A percentile compares a stretch with the other conserved stretches of the same genome.
Conservation (phyloP, 2,329 filamentous ascomycete species). For the Neopestalotiopsis sp. region DNA sequence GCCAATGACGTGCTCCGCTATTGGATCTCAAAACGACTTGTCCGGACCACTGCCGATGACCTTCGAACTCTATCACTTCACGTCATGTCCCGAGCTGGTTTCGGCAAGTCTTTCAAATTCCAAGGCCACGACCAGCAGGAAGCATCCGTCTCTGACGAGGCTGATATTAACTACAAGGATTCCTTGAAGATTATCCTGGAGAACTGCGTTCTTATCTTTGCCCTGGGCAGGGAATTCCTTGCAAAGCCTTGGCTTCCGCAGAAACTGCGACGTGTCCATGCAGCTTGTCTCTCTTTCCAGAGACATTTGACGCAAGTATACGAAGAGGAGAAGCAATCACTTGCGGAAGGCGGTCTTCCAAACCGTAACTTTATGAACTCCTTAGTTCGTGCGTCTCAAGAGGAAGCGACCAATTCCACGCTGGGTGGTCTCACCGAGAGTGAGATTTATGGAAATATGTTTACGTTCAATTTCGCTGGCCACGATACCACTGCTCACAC, state of each 20-base stretch:
- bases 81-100: conserved; percentile 33
- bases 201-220: conserved; percentile 31
- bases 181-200: conserved; percentile 34
- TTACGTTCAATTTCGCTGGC: conserved; percentile 36
- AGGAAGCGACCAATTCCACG: conserved; percentile 25
- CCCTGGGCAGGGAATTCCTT: conserved; percentile 21
- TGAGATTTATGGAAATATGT: conserved; percentile 32
- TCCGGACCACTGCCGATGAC: conserved; percentile 31
- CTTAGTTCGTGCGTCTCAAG: conserved; percentile 18
- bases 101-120: conserved; percentile 32
- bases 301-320: conserved; percentile 36
- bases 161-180: conserved; percentile 27
- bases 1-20: conserved; percentile 36
- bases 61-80: conserved; percentile 34
- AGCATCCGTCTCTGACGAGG: conserved; percentile 24
- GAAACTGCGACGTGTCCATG: conserved; percentile 25
- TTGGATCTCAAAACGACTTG: conserved; percentile 29
- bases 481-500: conserved; percentile 35
- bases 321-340: conserved; percentile 35
- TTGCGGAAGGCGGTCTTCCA: conserved; percentile 12
- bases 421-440: conserved; percentile 20
- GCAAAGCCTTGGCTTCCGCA: conserved; percentile 28
- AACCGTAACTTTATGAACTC: conserved; percentile 25
- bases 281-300: conserved; percentile 33
- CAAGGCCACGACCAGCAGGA: conserved; percentile 25